A percentile compares a stretch with the other conserved stretches of the same genome.
These are phyloP conservation scores for Chlorophyllum brunneum DNA, from an alignment of 768 basidiomycete species.

Conservation along the genomic window DNA sequence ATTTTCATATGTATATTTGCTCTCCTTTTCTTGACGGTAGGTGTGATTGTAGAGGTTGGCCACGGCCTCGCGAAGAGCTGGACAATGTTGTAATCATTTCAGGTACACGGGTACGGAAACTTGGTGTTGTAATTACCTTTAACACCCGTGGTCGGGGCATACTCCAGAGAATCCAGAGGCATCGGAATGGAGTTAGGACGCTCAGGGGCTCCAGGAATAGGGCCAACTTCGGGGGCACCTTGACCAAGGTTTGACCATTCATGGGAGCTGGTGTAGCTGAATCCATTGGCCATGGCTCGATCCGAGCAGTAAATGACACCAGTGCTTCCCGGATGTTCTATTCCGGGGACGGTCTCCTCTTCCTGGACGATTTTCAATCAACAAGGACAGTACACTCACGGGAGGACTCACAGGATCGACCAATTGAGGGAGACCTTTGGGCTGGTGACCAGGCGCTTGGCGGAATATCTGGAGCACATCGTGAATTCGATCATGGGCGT, in stretches of 20 bases:
- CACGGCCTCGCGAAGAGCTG: constrained; percentile 84
- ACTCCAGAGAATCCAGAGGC: constrained; percentile 74
- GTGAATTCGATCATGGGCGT: constrained; percentile 8
- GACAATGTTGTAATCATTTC: constrained; percentile 1
- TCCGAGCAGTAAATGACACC: constrained; percentile 85
- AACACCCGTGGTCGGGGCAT: constrained; percentile 90
- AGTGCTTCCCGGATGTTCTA: constrained; percentile 69
- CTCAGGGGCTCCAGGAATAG: constrained; percentile 68
- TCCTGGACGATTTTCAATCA: constrained; percentile 40
- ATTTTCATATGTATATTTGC: constrained; percentile 90
- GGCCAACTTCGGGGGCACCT: constrained; percentile 86
- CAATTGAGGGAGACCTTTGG: constrained; percentile 66
- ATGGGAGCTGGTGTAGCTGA: constrained; percentile 71
- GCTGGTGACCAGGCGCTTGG: constrained; percentile 63
- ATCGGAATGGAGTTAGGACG: constrained; percentile 65
- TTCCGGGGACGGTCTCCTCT: constrained; percentile 88
- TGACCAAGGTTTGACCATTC: constrained; percentile 92
- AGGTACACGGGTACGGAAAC: not conserved
- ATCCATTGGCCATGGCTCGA: constrained; percentile 94
- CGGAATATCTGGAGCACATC: constrained; percentile 61
- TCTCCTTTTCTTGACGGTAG: constrained; percentile 76
- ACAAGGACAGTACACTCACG: constrained; percentile 9
- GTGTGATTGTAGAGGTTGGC: constrained; percentile 86
- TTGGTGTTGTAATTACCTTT: constrained; percentile 45
- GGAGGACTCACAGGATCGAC: constrained; percentile 56